Evolutionary conservation across 129 eudicot genomes (phyloP), one percentile per base, ranked within the genome.

Genomic region (Deinandra increscens): DNA sequence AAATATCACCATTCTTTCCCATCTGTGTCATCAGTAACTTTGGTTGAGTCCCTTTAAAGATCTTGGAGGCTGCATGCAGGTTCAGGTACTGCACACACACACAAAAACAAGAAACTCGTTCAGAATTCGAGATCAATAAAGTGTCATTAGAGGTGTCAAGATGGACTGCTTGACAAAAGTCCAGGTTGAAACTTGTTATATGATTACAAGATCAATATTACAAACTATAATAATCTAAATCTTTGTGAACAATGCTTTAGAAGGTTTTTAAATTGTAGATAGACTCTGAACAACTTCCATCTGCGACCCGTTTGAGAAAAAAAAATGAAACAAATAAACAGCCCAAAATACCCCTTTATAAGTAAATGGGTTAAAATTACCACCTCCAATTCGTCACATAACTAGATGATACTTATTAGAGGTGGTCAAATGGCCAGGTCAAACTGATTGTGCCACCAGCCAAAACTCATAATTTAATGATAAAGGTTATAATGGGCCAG

Each of bases 51-150:
- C 83, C 86, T 73, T 76, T 76, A 36, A 64, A 77, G 23, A 79
- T 75, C 80, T 70, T 75, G 8, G 81, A 71, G 36, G 83, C 76
- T 19, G 85, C 87, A 45, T 70, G 79, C 50, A 80, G 64, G 72
- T 82, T 78, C 73, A 77, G 75, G 70, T 83, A 75, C 97, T 90
- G 89, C 83, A 73, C 64, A 53, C 83, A 73, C 64, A 53, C 61
- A 34, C 61, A 58, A 31, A 45, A 26, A 12, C 31, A 48, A 48
- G 34, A 75, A 55, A 20, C 31, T 17, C 38, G 23, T 68, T 69
- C 53, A 69, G 62, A 29, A 33, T 26, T 36, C 66, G 36, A 60
- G 23, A 34, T 60, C 13, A 12, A 29, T 49, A 17, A 17, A 15
- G 20, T 17, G 56, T 49, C 23, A 49, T 4, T 1, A 49, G 23